phyloP scores from a whole-genome alignment of 768 basidiomycete genomes.

The Amylocystis lapponica region DNA sequence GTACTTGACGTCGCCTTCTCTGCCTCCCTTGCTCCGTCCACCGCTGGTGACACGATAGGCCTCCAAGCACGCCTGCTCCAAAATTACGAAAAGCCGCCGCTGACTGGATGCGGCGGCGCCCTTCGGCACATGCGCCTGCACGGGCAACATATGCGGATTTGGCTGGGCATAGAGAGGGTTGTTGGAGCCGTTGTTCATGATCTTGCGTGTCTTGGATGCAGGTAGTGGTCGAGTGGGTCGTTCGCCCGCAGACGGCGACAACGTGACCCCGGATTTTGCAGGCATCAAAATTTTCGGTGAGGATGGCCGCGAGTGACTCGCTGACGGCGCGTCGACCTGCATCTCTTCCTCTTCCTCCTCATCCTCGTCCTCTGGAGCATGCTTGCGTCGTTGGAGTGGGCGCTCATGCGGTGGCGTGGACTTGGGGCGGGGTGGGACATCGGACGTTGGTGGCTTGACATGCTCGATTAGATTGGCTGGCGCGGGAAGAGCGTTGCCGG shows the following conservation, averaged over 20 bases:
- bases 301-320: constrained; percentile 8
- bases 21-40: constrained; percentile 43
- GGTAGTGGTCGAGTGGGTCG: constrained; percentile 63
- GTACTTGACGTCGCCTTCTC: constrained; percentile 83
- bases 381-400: constrained; percentile 21
- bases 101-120: constrained; percentile 42
- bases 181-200: constrained; percentile 33
- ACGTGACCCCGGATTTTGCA: constrained; percentile 6
- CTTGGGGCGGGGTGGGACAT: constrained; percentile 65
- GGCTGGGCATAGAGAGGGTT: constrained; percentile 44
- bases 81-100: constrained; percentile 79
- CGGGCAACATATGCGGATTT: constrained; percentile 78
- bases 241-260: constrained; percentile 22
- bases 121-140: constrained; percentile 71
- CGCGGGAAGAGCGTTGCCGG: constrained; percentile 23
- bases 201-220: constrained; percentile 48
- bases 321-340: constrained; percentile 19
- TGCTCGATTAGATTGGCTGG: constrained; percentile 12
- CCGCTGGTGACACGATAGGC: constrained; percentile 80
- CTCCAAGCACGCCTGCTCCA: constrained; percentile 94
- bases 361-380: constrained; percentile 19
- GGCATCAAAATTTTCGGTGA: constrained; percentile 5
- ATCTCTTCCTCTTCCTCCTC: constrained; percentile 26
- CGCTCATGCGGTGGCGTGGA: constrained; percentile 65
- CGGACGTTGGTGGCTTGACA: constrained; percentile 19